A percentile compares a stretch with the other conserved stretches of the same genome.
These are phyloP conservation scores for Prillingera fragicola DNA, from an alignment of 1,284 basidiomycete genomes.

Conservation along the genomic window DNA sequence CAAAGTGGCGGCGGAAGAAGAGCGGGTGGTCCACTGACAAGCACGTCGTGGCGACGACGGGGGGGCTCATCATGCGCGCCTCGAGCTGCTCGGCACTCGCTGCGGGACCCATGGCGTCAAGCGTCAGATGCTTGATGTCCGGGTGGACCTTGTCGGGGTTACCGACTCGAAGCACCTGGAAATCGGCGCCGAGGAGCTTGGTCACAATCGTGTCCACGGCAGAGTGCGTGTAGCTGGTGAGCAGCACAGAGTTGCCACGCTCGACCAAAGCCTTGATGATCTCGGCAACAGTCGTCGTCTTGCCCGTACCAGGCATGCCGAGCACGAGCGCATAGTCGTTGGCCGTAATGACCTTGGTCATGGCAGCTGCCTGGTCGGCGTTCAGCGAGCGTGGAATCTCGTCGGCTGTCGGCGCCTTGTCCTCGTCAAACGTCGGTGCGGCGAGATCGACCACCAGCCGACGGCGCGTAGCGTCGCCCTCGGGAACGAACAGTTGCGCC, in stretches of 20 bases:
- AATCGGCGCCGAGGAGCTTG: constrained; percentile 65
- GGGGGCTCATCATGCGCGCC: constrained; percentile 71
- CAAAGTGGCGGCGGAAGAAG: constrained; percentile 78
- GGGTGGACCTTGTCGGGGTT: constrained; percentile 87
- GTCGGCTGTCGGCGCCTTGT: constrained; percentile 23
- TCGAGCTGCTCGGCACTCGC: constrained; percentile 72
- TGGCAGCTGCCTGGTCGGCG: constrained; percentile 65
- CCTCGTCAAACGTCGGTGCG: constrained; percentile 58
- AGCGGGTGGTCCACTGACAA: constrained; percentile 84
- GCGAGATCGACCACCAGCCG: constrained; percentile 75
- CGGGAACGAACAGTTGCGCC: constrained; percentile 72
- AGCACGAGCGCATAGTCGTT: constrained; percentile 86
- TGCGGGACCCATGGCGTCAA: constrained; percentile 56
- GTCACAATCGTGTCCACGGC: constrained; percentile 92
- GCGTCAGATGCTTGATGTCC: constrained; percentile 64
- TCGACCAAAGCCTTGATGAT: constrained; percentile 73
- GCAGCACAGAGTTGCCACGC: constrained; percentile 76
- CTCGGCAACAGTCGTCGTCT: constrained; percentile 89
- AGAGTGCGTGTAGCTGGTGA: constrained; percentile 93
- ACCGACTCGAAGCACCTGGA: constrained; percentile 76
- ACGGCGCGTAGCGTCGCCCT: constrained; percentile 59
- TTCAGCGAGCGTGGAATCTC: constrained; percentile 57
- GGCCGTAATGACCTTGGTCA: constrained; percentile 68
- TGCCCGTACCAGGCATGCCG: constrained; percentile 98
- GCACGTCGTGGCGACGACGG: constrained; percentile 93